Base-by-base conservation (phyloP, 2,329 filamentous ascomycete species). In the Hymenoscyphus linearis region DNA sequence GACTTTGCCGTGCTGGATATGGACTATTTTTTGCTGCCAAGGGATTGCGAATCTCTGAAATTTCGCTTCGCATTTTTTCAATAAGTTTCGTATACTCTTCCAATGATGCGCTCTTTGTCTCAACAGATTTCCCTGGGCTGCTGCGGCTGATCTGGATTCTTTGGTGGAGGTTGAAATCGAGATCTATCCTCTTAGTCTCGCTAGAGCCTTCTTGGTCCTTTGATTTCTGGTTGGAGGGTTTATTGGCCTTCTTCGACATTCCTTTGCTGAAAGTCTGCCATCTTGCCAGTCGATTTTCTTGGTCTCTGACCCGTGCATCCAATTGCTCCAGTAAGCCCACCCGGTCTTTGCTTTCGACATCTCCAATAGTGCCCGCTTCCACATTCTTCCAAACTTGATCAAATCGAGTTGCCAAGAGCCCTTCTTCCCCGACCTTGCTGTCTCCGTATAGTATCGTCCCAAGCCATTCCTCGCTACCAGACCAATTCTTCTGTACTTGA, bases 401-500 rank as follows among this genome's bases (percentile, higher is more conserved):
- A 65, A 93, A 95, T 0, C 84, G 78, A 37, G 81, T 80, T 2
- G 81, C 81, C 14, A 96, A 72, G n/a, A 95, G 77, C 0, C 79
- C 81, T 63, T 89, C 88, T 35, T 78, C 82, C 27, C 77, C 77
- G 2, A 79, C 75, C 7, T 77, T 77, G 22, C 79, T 77, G 53
- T 90, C 87, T 1, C 90, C 90, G 57, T 87, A 80, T 0, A 95
- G 72, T 22, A 96, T 76, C 2, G 84, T 79, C 55, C 90, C 82
- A 68, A 90, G 81, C 87, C 91, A 93, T 60, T 84, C 82, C 62
- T 87, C 83, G 69, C 87, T 85, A 1, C 91, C 92, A 14, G 89
- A 80, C 92, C 92, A 96, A 66, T 91, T 90, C 63, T 86, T 85
- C 37, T 82, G 80, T 34, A 92, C 76, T 2, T 82, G 79, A 50